Evolutionary conservation across 805 yeast species (phyloP), one percentile per base, ranked within the genome.

Genomic region (Saccharomycopsis vini): DNA sequence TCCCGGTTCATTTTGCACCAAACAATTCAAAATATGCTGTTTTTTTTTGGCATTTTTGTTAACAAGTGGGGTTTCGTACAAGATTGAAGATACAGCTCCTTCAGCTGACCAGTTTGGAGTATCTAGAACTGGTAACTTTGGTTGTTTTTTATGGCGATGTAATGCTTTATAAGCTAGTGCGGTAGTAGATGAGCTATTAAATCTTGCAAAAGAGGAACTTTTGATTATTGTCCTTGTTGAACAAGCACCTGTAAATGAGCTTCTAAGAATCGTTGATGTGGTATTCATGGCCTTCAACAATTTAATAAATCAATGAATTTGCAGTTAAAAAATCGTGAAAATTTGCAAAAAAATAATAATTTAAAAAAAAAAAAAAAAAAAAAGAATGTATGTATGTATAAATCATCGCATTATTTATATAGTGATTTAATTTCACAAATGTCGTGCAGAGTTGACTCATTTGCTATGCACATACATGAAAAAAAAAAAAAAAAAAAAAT

Each of bases 1-100:
- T 72, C 98, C 98, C 5, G 98, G 97, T 67, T 92, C 98, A 63
- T 92, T 90, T 67, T 92, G 97, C n/a, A 92, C 98, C 59, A 92
- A 72, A 68, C 98, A 92, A 72, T 90, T 92, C 61, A 92, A 72
- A 37, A 92, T 92, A 56, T 92, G 98, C 57, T 84, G 84, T 20
- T 38, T 28, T 53, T 83, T 81, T 54, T 73, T 69, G 32, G 88
- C 84, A 33, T 80, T 75, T 34, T 52, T 61, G 18, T 64, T 58
- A 10, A 69, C 72, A 19, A 65, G 54, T 40, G 75, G 98, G 2
- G 95, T 86, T 62, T 92, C 97, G 66, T 89, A 90, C 52, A 92
- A 70, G 53, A 92, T 92, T 9, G 97, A 88, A 12, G 95, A 83
- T 35, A 92, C 97, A 4, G 97, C 98, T 36, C 95, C 84, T 53